phyloP scores from a whole-genome alignment of 495 filamentous ascomycete species.

The Aspergillus ostianus region DNA sequence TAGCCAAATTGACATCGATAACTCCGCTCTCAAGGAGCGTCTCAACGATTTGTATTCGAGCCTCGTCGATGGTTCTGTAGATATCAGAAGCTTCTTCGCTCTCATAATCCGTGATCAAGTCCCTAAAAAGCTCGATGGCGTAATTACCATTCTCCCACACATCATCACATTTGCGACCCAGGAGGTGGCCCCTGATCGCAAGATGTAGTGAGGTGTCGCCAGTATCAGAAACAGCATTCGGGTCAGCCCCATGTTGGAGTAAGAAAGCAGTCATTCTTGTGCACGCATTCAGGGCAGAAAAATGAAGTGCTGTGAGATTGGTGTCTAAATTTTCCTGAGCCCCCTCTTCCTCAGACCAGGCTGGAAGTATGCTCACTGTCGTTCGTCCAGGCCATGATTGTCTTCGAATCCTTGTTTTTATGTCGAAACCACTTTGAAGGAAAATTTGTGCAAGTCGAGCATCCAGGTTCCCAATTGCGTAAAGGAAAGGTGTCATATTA shows the following conservation, averaged over 20 bases:
- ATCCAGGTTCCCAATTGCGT: not conserved
- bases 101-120: conserved; percentile 14
- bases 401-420: conserved; percentile 4
- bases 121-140: conserved; percentile 9
- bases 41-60: conserved; percentile 10
- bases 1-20: conserved; percentile 17
- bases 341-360: not conserved
- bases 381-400: conserved; percentile 1
- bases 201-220: conserved; percentile 9
- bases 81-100: conserved; percentile 15
- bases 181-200: conserved; percentile 3
- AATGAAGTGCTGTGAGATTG: conserved; percentile 5
- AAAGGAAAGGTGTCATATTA: conserved; percentile 13
- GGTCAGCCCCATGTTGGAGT: conserved; percentile 6
- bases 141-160: conserved; percentile 5
- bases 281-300: conserved; percentile 2
- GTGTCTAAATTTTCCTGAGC: not conserved
- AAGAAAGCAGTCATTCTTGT: conserved; percentile 3
- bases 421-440: conserved; percentile 3
- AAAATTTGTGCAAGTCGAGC: conserved; percentile 3
- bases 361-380: conserved; percentile 1
- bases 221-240: conserved; percentile 2
- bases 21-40: conserved; percentile 10
- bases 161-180: conserved; percentile 4
- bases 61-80: conserved; percentile 7